Conservation (phyloP, 1,284 basidiomycete genomes). For the Inonotus hispidus region DNA sequence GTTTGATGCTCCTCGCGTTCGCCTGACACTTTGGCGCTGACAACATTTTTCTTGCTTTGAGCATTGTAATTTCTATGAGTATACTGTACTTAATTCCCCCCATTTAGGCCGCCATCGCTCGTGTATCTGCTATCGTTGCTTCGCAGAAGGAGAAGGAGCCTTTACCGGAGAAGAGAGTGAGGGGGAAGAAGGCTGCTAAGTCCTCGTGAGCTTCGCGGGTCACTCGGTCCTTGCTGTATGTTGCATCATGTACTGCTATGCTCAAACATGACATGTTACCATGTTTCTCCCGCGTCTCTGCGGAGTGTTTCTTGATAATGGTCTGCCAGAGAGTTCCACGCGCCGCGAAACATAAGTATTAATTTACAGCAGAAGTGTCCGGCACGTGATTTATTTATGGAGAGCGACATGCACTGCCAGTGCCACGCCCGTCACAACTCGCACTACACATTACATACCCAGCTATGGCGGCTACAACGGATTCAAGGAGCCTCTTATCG, state of each 20-base stretch:
- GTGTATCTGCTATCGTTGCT: slow-evolving; percentile 69
- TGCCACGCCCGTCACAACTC: neutral
- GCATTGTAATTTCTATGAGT: neutral
- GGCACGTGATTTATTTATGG: neutral
- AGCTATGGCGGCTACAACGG: neutral
- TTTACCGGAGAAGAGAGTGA: slow-evolving; percentile 63
- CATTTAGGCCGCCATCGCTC: slow-evolving; percentile 71
- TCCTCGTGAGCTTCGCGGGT: slow-evolving; percentile 2
- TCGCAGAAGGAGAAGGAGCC: slow-evolving; percentile 73
- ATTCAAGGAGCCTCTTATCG: neutral
- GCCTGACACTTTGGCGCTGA: slow-evolving; percentile 70
- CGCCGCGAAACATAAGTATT: too few species aligned
- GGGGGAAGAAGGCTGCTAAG: slow-evolving; percentile 59
- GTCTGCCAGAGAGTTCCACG: too few species aligned
- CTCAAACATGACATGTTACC: neutral
- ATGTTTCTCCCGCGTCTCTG: neutral
- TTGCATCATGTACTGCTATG: neutral
- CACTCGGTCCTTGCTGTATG: neutral
- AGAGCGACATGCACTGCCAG: neutral
- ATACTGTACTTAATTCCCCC: slow-evolving; percentile 22
- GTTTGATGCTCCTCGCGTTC: slow-evolving; percentile 55
- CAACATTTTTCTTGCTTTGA: slow-evolving; percentile 30
- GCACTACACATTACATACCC: neutral
- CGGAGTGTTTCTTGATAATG: too few species aligned
- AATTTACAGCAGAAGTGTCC: neutral